These are phyloP conservation scores for Alternaria triticina DNA, from an alignment of 2,329 filamentous ascomycete species.

Conservation along the genomic window DNA sequence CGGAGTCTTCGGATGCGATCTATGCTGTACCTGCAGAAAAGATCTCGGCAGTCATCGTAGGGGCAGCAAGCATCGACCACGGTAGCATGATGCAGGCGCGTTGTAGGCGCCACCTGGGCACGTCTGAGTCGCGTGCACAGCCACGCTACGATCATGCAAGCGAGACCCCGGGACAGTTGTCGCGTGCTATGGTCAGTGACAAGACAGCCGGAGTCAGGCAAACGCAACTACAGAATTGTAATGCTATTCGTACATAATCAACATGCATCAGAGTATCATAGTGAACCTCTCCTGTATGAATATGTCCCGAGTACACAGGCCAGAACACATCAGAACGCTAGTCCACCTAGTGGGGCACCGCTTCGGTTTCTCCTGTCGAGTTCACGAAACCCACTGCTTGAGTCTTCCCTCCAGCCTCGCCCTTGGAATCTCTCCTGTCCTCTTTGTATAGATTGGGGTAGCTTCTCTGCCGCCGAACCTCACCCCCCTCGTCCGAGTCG, in stretches of 20 bases:
- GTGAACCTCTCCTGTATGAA: neutral
- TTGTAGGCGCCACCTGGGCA: neutral
- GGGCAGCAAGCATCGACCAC: neutral
- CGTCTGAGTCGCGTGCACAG: neutral
- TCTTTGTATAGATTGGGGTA: constrained; percentile 41
- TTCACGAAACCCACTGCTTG: neutral
- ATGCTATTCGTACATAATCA: neutral
- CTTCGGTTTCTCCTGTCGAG: neutral
- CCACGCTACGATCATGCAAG: constrained; percentile 3
- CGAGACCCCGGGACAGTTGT: neutral
- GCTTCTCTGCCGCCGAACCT: constrained; percentile 48
- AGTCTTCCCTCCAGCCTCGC: neutral
- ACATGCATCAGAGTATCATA: neutral
- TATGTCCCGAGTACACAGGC: neutral
- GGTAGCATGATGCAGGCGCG: neutral
- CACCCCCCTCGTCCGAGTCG: constrained; percentile 19
- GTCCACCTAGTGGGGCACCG: neutral
- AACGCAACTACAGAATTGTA: neutral
- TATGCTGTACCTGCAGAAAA: neutral
- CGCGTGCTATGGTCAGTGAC: neutral
- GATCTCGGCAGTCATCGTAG: neutral
- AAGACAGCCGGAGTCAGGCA: neutral
- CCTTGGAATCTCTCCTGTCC: constrained; percentile 26
- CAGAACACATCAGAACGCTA: neutral
- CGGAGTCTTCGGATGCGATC: constrained; percentile 7